Percentiles rank a stretch among this genome's conserved stretches.
These are phyloP conservation scores for Whalleya microplaca DNA, from an alignment of 2,329 filamentous ascomycete species.

Conservation along the genomic window DNA sequence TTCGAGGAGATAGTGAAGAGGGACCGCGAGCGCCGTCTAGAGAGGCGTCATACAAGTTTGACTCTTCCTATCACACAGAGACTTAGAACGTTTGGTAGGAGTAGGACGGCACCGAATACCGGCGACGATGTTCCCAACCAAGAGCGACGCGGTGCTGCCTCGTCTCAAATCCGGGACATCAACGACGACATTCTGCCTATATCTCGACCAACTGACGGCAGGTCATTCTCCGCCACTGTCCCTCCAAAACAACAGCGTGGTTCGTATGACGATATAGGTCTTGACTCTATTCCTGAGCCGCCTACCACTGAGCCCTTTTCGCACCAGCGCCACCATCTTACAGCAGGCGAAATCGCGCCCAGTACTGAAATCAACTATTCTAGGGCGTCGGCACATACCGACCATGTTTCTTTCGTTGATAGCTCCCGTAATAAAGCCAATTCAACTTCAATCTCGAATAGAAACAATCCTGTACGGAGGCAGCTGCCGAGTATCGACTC, in stretches of 20 bases:
- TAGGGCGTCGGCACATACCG: conserved; percentile 5
- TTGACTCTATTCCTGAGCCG: background rate
- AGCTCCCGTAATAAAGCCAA: conserved; percentile 12
- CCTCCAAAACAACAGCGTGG: conserved; percentile 9
- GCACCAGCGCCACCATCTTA: background rate
- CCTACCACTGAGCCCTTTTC: background rate
- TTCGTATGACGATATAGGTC: background rate
- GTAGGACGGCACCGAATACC: conserved; percentile 13
- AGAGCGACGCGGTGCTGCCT: conserved; percentile 5
- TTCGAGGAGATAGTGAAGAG: conserved; percentile 57
- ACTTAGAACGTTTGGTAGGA: conserved; percentile 26
- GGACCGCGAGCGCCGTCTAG: conserved; percentile 40
- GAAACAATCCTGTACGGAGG: conserved; percentile 19
- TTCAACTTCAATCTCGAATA: conserved; percentile 26
- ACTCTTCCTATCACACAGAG: conserved; percentile 35
- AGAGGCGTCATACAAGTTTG: conserved; percentile 29
- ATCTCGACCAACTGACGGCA: conserved; percentile 28
- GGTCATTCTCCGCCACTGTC: conserved; percentile 22
- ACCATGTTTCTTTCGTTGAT: conserved; percentile 32
- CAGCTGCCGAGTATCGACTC: conserved; percentile 16
- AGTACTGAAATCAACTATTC: background rate
- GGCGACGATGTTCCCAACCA: background rate
- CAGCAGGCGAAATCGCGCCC: background rate
- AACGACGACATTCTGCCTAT: conserved; percentile 18
- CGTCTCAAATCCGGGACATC: background rate